These are phyloP conservation scores for Tanacetum coccineum DNA, from an alignment of 129 eudicot species.

Conservation along the genomic window DNA sequence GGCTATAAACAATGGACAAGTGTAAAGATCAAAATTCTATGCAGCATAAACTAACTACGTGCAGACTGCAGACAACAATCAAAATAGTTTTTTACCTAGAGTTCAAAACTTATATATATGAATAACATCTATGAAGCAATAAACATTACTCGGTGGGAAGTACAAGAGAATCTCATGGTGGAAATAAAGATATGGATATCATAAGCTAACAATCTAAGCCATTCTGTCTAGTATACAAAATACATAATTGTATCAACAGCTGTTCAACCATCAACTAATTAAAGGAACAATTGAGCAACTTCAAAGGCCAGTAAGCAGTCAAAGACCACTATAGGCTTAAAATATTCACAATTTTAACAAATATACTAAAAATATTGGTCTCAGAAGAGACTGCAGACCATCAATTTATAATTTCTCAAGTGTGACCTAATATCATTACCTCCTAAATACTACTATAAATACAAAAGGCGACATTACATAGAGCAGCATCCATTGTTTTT, in stretches of 20 bases:
- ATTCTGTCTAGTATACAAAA: conserved; percentile 7
- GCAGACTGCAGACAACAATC: neutral
- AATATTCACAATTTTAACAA: neutral
- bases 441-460: conserved; percentile 41
- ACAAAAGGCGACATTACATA: conserved; percentile 25
- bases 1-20: neutral
- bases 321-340: conserved; percentile 22
- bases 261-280: conserved; percentile 15
- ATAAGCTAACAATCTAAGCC: conserved; percentile 21
- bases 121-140: neutral
- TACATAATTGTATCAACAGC: conserved; percentile 13
- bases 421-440: neutral
- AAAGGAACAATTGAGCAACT: conserved; percentile 26
- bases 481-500: conserved; percentile 20
- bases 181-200: conserved; percentile 28
- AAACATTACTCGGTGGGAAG: conserved; percentile 40
- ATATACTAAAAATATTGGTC: neutral
- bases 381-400: conserved; percentile 6
- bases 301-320: conserved; percentile 24
- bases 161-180: conserved; percentile 34
- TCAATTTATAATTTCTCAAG: neutral
- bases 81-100: neutral
- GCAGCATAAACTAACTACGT: neutral
- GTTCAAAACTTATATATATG: neutral
- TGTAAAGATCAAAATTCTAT: neutral